phyloP scores from a whole-genome alignment of 2,329 filamentous ascomycete species.

The Dactylellina cionopaga region DNA sequence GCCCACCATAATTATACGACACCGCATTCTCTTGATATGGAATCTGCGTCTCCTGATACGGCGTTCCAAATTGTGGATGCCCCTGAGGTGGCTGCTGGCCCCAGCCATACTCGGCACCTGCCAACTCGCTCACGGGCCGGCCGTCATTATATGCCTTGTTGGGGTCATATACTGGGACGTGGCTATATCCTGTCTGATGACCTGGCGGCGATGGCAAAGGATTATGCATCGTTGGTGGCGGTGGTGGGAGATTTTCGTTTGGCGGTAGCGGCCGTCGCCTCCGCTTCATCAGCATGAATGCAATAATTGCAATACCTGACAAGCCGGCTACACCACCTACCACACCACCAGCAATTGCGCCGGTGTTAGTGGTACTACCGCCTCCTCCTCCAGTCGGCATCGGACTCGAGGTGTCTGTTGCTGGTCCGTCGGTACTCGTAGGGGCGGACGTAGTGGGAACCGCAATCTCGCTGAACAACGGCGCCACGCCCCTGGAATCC shows the following conservation, averaged over 20 bases:
- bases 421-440: neutral
- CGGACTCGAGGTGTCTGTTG: neutral
- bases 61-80: conserved; percentile 16
- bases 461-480: conserved; percentile 1
- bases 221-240: conserved; percentile 36
- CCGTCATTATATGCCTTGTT: conserved; percentile 1
- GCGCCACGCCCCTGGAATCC: conserved; percentile 28
- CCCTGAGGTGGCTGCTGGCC: neutral
- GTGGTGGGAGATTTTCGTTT: neutral
- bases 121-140: conserved; percentile 17
- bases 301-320: conserved; percentile 61
- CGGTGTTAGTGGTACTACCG: conserved; percentile 58
- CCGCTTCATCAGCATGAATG: conserved; percentile 63
- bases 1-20: neutral
- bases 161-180: conserved; percentile 12
- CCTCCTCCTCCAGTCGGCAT: neutral
- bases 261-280: neutral
- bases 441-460: neutral
- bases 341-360: conserved; percentile 65
- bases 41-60: conserved; percentile 6
- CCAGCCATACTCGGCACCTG: conserved; percentile 3
- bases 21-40: conserved; percentile 9
- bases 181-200: conserved; percentile 4
- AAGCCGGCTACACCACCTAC: conserved; percentile 64
- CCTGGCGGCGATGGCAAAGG: conserved; percentile 7